phyloP scores from a whole-genome alignment of 768 basidiomycete species.

The Porpolomopsis calyptriformis region DNA sequence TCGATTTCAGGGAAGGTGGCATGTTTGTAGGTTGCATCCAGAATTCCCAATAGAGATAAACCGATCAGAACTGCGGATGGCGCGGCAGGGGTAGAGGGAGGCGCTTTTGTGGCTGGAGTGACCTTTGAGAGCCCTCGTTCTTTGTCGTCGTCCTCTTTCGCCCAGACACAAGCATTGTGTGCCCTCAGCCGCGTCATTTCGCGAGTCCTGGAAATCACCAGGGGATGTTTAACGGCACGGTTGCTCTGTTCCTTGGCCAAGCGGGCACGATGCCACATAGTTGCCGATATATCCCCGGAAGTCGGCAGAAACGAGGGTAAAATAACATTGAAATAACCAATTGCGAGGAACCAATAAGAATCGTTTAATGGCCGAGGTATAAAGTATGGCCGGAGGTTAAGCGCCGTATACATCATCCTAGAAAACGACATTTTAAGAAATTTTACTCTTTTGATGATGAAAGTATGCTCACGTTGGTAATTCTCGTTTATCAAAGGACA shows the following conservation, averaged over 20 bases:
- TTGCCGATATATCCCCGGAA: constrained; percentile 27
- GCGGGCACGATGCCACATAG: constrained; percentile 69
- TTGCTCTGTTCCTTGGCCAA: constrained; percentile 59
- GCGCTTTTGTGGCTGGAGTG: constrained; percentile 13
- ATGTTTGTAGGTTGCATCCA: constrained; percentile 75
- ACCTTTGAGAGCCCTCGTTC: constrained; percentile 32
- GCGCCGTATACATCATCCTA: constrained; percentile 79
- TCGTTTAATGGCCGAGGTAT: constrained; percentile 32
- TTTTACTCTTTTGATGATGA: neutral
- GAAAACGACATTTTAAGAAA: neutral
- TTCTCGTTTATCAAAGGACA: constrained; percentile 31
- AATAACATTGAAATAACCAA: constrained; percentile 74
- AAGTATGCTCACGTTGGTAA: constrained; percentile 47
- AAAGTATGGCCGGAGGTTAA: constrained; percentile 63
- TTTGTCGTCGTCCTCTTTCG: constrained; percentile 63
- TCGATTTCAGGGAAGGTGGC: constrained; percentile 42
- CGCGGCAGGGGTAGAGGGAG: constrained; percentile 19
- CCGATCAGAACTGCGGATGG: constrained; percentile 63
- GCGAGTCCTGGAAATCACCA: constrained; percentile 49
- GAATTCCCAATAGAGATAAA: constrained; percentile 73
- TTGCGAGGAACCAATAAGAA: constrained; percentile 76
- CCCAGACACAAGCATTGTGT: constrained; percentile 52
- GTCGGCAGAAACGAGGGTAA: constrained; percentile 63
- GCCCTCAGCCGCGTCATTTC: constrained; percentile 60
- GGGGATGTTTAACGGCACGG: constrained; percentile 49